A percentile compares a stretch with the other conserved stretches of the same genome.
These are phyloP conservation scores for Ustilago vetiveriae DNA, from an alignment of 1,284 basidiomycete genomes.

Conservation along the genomic window DNA sequence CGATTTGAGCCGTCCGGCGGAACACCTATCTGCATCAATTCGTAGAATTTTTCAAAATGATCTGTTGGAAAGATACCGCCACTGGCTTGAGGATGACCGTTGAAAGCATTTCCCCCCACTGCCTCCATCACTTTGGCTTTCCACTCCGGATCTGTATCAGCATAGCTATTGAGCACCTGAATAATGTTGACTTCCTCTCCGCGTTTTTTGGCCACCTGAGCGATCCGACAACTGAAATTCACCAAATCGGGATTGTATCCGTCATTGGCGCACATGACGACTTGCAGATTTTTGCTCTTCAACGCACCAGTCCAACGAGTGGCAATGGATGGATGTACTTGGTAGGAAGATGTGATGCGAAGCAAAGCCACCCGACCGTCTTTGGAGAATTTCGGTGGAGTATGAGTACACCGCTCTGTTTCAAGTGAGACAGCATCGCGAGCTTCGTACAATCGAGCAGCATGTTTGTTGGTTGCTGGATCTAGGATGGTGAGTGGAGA, in stretches of 20 bases:
- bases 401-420: slow-evolving; percentile 54
- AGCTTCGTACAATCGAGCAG: slow-evolving; percentile 38
- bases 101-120: slow-evolving; percentile 37
- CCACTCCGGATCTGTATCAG: slow-evolving; percentile 34
- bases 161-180: slow-evolving; percentile 45
- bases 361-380: slow-evolving; percentile 53
- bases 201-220: slow-evolving; percentile 28
- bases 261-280: slow-evolving; percentile 57
- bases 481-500: slow-evolving; percentile 39
- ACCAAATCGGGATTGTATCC: slow-evolving; percentile 35
- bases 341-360: slow-evolving; percentile 44
- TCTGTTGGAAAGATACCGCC: slow-evolving; percentile 54
- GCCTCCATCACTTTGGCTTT: slow-evolving; percentile 14
- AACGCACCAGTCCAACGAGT: slow-evolving; percentile 55
- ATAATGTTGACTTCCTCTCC: slow-evolving; percentile 54
- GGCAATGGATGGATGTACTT: slow-evolving; percentile 56
- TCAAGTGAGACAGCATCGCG: slow-evolving; percentile 40
- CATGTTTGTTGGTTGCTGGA: slow-evolving; percentile 29
- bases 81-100: slow-evolving; percentile 53
- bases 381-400: slow-evolving; percentile 54
- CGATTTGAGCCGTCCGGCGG: slow-evolving; percentile 14
- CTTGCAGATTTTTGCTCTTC: slow-evolving; percentile 48
- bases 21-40: slow-evolving; percentile 58
- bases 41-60: slow-evolving; percentile 38
- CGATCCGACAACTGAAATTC: slow-evolving; percentile 48